Conservation (phyloP, 1,284 basidiomycete genomes). For the Heterobasidion irregulare region DNA sequence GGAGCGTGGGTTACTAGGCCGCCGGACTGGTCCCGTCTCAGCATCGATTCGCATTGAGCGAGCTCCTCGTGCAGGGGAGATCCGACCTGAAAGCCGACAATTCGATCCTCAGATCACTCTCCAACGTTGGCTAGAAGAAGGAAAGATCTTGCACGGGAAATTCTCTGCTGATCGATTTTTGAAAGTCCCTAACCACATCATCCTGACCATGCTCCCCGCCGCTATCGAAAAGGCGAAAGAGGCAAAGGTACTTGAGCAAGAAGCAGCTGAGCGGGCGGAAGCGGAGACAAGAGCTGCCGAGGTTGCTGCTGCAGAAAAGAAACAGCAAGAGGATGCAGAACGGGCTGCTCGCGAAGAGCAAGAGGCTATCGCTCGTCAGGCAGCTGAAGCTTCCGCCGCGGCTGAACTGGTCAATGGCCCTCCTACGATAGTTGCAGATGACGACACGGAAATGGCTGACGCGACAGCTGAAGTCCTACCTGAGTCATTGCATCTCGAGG, state of each 20-base stretch:
- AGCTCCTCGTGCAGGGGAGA: conserved; percentile 37
- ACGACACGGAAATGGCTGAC: conserved; percentile 33
- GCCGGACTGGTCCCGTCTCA: conserved; percentile 36
- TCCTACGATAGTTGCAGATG: conserved; percentile 2
- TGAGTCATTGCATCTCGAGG: conserved; percentile 15
- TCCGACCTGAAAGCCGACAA: conserved; percentile 42
- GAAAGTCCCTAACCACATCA: conserved; percentile 67
- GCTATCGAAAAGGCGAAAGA: conserved; percentile 46
- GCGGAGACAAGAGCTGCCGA: conserved; percentile 26
- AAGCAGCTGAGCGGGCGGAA: conserved; percentile 24
- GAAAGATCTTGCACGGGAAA: conserved; percentile 72
- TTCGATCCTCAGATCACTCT: conserved; percentile 76
- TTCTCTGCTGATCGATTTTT: conserved; percentile 61
- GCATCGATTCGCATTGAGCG: conserved; percentile 57
- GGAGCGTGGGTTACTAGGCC: conserved; percentile 38
- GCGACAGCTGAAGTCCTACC: conserved; percentile 13
- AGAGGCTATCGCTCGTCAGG: conserved; percentile 10
- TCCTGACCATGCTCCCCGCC: conserved; percentile 75
- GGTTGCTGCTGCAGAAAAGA: conserved; percentile 12
- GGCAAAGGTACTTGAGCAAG: conserved; percentile 42
- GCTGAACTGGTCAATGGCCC: neutral
- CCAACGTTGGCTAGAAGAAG: conserved; percentile 90
- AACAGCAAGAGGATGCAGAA: conserved; percentile 14
- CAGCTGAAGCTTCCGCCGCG: neutral
- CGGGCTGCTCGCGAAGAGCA: conserved; percentile 17